phyloP scores from a whole-genome alignment of 129 eudicot genomes.

The Saussurea involucrata region DNA sequence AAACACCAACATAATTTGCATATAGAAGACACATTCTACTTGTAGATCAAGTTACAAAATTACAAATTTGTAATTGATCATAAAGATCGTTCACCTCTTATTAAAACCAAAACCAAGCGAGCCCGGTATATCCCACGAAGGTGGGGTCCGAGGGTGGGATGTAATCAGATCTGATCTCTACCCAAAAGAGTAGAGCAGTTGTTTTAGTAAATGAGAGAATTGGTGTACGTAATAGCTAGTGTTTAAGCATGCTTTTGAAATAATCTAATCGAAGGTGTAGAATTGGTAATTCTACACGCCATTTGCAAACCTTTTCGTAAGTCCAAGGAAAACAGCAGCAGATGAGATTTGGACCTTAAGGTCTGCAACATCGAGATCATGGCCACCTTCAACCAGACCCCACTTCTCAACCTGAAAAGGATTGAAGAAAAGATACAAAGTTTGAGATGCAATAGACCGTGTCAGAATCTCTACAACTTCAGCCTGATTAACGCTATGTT shows the following conservation, averaged over 20 bases:
- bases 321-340: constrained; percentile 86
- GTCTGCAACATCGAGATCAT: constrained; percentile 95
- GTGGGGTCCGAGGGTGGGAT: background rate
- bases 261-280: background rate
- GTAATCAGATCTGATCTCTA: background rate
- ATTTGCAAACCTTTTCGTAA: constrained; percentile 53
- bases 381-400: constrained; percentile 99
- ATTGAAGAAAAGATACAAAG: background rate
- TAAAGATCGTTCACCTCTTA: background rate
- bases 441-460: background rate
- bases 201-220: background rate
- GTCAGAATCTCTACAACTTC: background rate
- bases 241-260: background rate
- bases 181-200: background rate
- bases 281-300: constrained; percentile 19
- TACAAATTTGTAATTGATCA: constrained; percentile 16
- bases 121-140: background rate
- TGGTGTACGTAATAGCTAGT: background rate
- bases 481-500: background rate
- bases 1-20: background rate
- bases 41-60: background rate
- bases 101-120: background rate
- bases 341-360: constrained; percentile 88
- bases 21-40: background rate
- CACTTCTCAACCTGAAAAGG: constrained; percentile 72